phyloP scores from a whole-genome alignment of 1,284 basidiomycete genomes.

The Irpex rosettiformis region DNA sequence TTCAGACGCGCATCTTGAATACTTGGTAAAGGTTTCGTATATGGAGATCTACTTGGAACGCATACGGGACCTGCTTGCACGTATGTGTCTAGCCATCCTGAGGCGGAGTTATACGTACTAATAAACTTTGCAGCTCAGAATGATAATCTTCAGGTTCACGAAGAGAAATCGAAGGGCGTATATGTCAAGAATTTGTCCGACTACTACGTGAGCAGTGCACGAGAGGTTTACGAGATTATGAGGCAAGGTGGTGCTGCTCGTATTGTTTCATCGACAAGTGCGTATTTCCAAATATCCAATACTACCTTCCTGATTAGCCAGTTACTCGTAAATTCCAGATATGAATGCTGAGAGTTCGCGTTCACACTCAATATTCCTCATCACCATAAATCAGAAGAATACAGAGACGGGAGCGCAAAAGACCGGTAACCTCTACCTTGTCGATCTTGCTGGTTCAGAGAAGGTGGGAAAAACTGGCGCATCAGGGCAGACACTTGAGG shows the following conservation, averaged over 20 bases:
- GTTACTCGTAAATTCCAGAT: slow-evolving; percentile 48
- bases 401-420: slow-evolving; percentile 95
- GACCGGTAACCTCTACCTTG: slow-evolving; percentile 95
- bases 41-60: slow-evolving; percentile 99
- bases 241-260: slow-evolving; percentile 89
- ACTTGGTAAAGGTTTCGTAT: slow-evolving; percentile 99
- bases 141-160: slow-evolving; percentile 97
- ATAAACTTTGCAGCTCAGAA: slow-evolving; percentile 74
- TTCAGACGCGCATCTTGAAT: slow-evolving; percentile 94
- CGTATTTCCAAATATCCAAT: slow-evolving; percentile 35
- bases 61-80: slow-evolving; percentile 93
- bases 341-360: slow-evolving; percentile 99
- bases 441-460: slow-evolving; percentile 98
- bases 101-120: not conserved
- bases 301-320: not conserved
- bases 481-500: slow-evolving; percentile 97
- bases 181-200: slow-evolving; percentile 98
- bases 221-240: slow-evolving; percentile 99
- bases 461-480: slow-evolving; percentile 99
- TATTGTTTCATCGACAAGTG: slow-evolving; percentile 94
- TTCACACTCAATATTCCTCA: slow-evolving; percentile 98
- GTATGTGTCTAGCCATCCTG: slow-evolving; percentile 48
- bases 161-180: slow-evolving; percentile 96
- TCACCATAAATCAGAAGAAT: slow-evolving; percentile 96
- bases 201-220: slow-evolving; percentile 94